Percentiles rank a stretch among this genome's conserved stretches.
Evolutionary conservation across 768 basidiomycete genomes (phyloP).

Genomic region (Mycena galericulata): DNA sequence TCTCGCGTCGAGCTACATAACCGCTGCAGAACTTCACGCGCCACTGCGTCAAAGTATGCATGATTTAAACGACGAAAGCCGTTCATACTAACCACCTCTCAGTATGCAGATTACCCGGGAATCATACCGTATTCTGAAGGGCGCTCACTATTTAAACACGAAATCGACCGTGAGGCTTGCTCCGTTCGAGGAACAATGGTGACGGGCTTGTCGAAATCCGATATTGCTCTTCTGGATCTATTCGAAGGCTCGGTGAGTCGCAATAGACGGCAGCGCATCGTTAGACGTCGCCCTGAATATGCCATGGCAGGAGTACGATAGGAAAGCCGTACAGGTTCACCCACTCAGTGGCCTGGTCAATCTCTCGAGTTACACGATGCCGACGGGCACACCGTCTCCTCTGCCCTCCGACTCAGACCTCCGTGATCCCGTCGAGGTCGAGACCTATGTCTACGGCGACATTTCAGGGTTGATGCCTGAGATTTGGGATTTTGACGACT

Average conservation of each 20-base stretch:
- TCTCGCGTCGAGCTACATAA: conserved; percentile 1
- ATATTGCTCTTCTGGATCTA: conserved; percentile 76
- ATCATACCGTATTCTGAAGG: conserved; percentile 72
- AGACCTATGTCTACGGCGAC: conserved; percentile 80
- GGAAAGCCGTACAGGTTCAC: conserved; percentile 65
- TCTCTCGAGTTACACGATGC: conserved; percentile 46
- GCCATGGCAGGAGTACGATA: conserved; percentile 79
- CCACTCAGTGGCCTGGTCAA: conserved; percentile 60
- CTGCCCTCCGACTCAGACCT: conserved; percentile 52
- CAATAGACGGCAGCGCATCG: too few relatives aligned
- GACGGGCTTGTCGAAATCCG: conserved; percentile 70
- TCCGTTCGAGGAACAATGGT: conserved; percentile 87
- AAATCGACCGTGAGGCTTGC: conserved; percentile 70
- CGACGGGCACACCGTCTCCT: conserved; percentile 55
- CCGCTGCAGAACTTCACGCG: conserved; percentile 77
- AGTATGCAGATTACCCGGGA: conserved; percentile 87
- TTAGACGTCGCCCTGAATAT: conserved; percentile 7
- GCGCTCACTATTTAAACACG: conserved; percentile 57
- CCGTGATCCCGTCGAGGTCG: conserved; percentile 54
- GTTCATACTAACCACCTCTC: not conserved
- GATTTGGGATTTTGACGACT: conserved; percentile 88
- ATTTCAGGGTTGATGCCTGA: conserved; percentile 61
- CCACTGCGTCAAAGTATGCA: conserved; percentile 76
- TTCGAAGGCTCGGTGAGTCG: conserved; percentile 84
- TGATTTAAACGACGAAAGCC: not conserved